phyloP scores from a whole-genome alignment of 805 yeast genomes.

The Candida coquimbonensis region DNA sequence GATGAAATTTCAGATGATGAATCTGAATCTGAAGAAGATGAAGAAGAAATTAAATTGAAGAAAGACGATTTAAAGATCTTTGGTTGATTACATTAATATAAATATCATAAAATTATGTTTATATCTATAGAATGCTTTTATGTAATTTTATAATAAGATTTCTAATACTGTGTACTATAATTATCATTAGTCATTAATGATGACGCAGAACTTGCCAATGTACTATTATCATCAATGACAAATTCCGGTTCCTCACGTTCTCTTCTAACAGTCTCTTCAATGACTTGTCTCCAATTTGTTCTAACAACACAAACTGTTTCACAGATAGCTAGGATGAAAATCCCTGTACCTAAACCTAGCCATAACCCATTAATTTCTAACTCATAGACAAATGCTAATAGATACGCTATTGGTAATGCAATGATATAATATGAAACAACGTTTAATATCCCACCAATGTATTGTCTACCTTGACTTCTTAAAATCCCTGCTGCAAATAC shows the following conservation, averaged over 20 bases:
- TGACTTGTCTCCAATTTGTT: conserved; percentile 48
- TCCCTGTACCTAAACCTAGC: conserved; percentile 66
- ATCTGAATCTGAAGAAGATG: conserved; percentile 21
- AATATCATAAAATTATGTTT: background rate
- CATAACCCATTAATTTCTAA: conserved; percentile 59
- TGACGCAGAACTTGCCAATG: conserved; percentile 17
- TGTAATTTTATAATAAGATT: no score
- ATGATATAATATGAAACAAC: conserved; percentile 63
- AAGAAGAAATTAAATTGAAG: conserved; percentile 25
- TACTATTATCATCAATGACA: conserved; percentile 20
- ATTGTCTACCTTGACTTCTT: conserved; percentile 72
- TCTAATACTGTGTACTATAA: background rate
- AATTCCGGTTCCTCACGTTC: conserved; percentile 24
- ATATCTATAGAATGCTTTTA: no score
- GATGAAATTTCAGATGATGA: conserved; percentile 29
- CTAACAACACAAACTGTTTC: conserved; percentile 41
- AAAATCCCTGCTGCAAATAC: conserved; percentile 67
- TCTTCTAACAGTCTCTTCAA: conserved; percentile 25
- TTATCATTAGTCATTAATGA: conserved; percentile 3
- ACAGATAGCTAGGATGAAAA: conserved; percentile 42
- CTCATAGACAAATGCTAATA: conserved; percentile 44
- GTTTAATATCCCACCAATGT: conserved; percentile 63
- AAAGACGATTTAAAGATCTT: conserved; percentile 36
- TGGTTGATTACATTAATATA: conserved; percentile 22
- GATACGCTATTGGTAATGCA: conserved; percentile 61